phyloP scores from a whole-genome alignment of 2,329 filamentous ascomycete genomes.

The Leptographium lundbergii region DNA sequence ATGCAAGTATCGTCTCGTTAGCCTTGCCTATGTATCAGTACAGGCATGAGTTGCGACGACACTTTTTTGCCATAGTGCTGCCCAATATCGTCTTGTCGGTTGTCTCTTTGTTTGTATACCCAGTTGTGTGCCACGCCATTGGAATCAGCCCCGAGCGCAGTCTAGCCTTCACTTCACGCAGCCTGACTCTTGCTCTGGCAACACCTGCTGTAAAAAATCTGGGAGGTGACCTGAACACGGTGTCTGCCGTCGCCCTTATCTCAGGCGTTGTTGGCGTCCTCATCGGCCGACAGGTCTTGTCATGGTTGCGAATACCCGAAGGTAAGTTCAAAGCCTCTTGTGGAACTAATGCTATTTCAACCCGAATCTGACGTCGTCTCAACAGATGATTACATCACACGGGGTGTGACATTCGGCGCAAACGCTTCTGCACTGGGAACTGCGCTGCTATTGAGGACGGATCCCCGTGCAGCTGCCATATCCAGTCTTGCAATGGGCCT shows the following conservation, averaged over 20 bases:
- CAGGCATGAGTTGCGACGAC: constrained; percentile 38
- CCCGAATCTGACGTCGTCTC: not conserved
- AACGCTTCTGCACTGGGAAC: constrained; percentile 49
- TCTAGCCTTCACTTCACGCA: constrained; percentile 43
- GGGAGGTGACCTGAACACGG: constrained; percentile 41
- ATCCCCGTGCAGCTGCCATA: constrained; percentile 45
- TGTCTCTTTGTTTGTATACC: constrained; percentile 44
- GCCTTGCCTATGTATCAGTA: constrained; percentile 50
- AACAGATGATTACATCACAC: constrained; percentile 49
- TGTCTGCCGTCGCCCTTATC: constrained; percentile 44
- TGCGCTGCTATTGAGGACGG: constrained; percentile 39
- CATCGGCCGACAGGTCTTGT: constrained; percentile 36
- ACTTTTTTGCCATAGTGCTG: constrained; percentile 40
- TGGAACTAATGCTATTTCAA: not conserved
- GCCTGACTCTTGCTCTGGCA: constrained; percentile 47
- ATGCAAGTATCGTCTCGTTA: constrained; percentile 45
- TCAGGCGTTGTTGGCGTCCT: constrained; percentile 47
- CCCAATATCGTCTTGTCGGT: constrained; percentile 39
- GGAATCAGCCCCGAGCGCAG: constrained; percentile 39
- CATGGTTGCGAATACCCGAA: constrained; percentile 38
- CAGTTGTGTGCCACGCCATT: constrained; percentile 37
- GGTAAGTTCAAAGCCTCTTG: constrained; percentile 19
- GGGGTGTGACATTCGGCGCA: constrained; percentile 48
- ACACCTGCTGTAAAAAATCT: constrained; percentile 43
- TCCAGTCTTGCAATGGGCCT: constrained; percentile 48